Base-by-base conservation (phyloP, 2,329 filamentous ascomycete genomes). In the Coniochaeta sp. region DNA sequence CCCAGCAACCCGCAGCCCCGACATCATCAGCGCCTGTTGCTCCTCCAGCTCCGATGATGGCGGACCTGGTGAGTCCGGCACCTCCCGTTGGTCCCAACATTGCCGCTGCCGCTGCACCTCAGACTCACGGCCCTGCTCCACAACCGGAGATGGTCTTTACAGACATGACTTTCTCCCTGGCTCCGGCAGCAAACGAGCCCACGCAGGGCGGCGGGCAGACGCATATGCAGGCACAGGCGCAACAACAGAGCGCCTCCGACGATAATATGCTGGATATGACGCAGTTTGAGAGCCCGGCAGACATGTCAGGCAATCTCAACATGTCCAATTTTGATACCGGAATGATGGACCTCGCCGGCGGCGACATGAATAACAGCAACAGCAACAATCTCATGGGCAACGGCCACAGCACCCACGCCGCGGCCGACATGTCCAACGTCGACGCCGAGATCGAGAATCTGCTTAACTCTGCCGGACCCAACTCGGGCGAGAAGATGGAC, bases 111-210 rank as follows among this genome's bases (percentile, higher is more conserved):
- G 59, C 59, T 4, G 12, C 14, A 8, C 4, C 14, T 2, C 47
- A 52, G 14, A 22, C 24, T 52, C 47, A 52, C 10, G 47, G 22
- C n/a, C n/a, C 26, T 12, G 58, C 65, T 4, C 56, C 65, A 19
- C 69, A 72, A 55, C 68, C 75, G n/a, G 76, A 78, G 58, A 73
- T 79, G 8, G 78, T 78, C 62, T 85, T 84, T 64, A 84, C 82
- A 16, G 75, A 84, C 63, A 84, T 84, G 80, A 76, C 81, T 38
- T 85, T 85, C 63, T 77, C 79, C 0, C 72, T 84, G 4, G 81
- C 79, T 1, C 78, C 81, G 0, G 63, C 75, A 9, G 62, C 75
- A 10, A 73, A 70, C 56, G 69, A 69, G 60, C 70, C 63, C 22
- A 55, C 62, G 28, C 64, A 72, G 22, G 64, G 59, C 32, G 67